Evolutionary conservation across 805 yeast genomes (phyloP), one percentile per base, ranked within the genome.

Genomic region (Ogataea philodendri): DNA sequence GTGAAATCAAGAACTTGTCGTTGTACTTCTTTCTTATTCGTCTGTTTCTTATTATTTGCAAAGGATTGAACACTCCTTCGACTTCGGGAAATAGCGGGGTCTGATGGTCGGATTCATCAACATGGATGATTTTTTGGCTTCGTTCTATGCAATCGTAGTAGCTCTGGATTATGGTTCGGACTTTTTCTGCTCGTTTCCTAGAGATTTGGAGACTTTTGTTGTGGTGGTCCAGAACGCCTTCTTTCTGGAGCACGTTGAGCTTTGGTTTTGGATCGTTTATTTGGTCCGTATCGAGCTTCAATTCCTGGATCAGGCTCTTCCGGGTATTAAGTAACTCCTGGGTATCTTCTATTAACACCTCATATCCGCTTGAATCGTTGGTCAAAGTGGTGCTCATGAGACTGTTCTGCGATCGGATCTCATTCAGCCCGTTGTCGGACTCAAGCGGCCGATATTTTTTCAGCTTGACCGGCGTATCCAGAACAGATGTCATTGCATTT

Each of bases 1-100:
- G 57, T 9, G 72, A 51, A 3, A 66, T 63, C 24, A 69, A 66
- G 3, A 75, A 70, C 22, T 64, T 62, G 38, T 73, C 75, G 32
- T 67, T 69, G 48, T 72, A 63, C 48, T 71, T 72, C 39, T 70
- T 69, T 35, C 84, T 58, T 3, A 81, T 54, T 46, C 67, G 68
- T 39, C 95, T 67, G 58, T 86, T 82, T 38, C 96, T 63, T 17
- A 87, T 76, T n/a, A 80, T 71, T 58, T 85, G 95, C 27, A 87
- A 62, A 3, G 96, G 96, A 53, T 87, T 87, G 63, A 80, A 87
- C 3, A 74, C 71, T 3, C 81, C 84, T 37, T 79, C 86, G 3
- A 82, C 72, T 2, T 74, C 75, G 2, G 67, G 70, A 44, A 72
- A 70, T 3, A 28, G 35, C 0, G 53, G 51, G 2, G 17, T 15